phyloP scores from a whole-genome alignment of 345 rosid species.

The Corymbia maculata region DNA sequence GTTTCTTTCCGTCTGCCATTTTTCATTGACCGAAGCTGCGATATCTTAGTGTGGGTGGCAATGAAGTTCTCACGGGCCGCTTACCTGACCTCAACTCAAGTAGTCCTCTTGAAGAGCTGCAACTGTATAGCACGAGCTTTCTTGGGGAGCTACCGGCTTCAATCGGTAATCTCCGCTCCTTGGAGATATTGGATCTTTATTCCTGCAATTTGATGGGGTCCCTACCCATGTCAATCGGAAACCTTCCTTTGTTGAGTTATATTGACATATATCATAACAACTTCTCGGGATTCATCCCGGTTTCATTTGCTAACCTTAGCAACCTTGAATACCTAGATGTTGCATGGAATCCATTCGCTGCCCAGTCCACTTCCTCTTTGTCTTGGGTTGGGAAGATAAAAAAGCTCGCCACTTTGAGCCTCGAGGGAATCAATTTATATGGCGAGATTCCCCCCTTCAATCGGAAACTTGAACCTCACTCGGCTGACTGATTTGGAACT shows the following conservation, averaged over 20 bases:
- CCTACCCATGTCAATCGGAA: not conserved
- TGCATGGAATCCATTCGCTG: not conserved
- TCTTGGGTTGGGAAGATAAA: not conserved
- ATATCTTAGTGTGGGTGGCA: not conserved
- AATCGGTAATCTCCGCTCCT: not conserved
- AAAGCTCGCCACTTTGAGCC: not conserved
- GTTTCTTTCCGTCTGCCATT: not conserved
- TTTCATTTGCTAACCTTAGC: conserved; percentile 4
- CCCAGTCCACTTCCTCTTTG: not conserved
- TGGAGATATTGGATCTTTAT: not conserved
- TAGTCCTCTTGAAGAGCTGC: not conserved
- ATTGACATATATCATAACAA: not conserved
- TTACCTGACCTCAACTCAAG: not conserved
- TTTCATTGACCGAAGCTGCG: not conserved
- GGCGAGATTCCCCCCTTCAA: not conserved
- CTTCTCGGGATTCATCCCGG: conserved; percentile 5
- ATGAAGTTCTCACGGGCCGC: not conserved
- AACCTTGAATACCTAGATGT: not conserved
- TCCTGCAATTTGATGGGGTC: too few species aligned
- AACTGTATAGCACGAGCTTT: not conserved
- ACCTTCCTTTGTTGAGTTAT: not conserved
- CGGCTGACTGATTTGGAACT: not conserved
- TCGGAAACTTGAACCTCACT: not conserved
- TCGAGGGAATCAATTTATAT: not conserved
- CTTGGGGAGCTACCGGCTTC: not conserved